Evolutionary conservation across 345 rosid genomes (phyloP).

Genomic region (Erysimum cheiranthoides): DNA sequence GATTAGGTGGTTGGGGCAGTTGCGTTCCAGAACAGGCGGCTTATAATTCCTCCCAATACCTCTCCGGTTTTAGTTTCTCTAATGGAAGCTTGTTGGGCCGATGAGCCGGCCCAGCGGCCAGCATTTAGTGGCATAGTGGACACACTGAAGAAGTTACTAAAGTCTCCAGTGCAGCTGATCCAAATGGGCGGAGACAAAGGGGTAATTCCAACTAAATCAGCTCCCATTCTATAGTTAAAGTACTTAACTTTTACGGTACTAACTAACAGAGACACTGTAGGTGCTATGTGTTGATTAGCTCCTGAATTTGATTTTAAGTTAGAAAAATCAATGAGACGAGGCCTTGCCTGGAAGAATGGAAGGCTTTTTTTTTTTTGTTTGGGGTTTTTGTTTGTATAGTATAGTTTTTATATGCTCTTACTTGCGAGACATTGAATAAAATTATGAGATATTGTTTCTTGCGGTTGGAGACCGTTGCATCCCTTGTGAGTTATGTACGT

Average conservation of each 20-base stretch:
- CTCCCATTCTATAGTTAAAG: neutral
- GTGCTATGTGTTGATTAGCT: constrained; percentile 38
- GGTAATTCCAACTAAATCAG: constrained; percentile 17
- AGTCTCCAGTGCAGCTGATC: constrained; percentile 71
- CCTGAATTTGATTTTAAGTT: constrained; percentile 30
- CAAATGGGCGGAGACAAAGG: constrained; percentile 62
- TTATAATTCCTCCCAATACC: constrained; percentile 71
- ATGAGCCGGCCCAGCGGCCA: constrained; percentile 81
- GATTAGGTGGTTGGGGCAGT: constrained; percentile 97
- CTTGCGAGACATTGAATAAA: constrained; percentile 20
- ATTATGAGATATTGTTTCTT: constrained; percentile 17
- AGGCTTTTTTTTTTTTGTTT: constrained; percentile 19
- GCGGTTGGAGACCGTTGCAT: constrained; percentile 11
- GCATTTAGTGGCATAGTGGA: constrained; percentile 68
- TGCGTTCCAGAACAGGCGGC: constrained; percentile 96
- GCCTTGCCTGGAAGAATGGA: constrained; percentile 39
- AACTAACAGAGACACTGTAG: constrained; percentile 29
- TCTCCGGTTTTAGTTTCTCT: constrained; percentile 79
- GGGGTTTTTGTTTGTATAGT: constrained; percentile 27
- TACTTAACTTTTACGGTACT: neutral
- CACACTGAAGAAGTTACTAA: constrained; percentile 76
- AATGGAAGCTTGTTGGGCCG: constrained; percentile 98
- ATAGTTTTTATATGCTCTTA: neutral
- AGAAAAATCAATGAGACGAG: constrained; percentile 32
- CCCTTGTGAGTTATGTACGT: neutral